Conservation (phyloP, 2,329 filamentous ascomycete genomes). For the Endoconidiophora laricicola region DNA sequence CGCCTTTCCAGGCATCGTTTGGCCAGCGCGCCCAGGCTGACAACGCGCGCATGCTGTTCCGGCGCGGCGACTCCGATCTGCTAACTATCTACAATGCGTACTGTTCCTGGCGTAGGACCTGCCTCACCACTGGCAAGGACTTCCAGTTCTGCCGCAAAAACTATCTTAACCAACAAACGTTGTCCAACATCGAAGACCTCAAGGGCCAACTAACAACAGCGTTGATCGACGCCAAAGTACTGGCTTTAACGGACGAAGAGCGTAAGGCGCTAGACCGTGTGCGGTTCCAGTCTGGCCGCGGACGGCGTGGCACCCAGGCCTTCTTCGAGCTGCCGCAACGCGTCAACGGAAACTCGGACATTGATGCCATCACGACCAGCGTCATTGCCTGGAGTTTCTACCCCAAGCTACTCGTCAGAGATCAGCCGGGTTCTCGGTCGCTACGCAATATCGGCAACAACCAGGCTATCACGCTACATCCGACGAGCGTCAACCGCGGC, state of each 20-base stretch:
- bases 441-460: constrained; percentile 89
- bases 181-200: constrained; percentile 85
- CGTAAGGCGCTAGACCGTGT: constrained; percentile 49
- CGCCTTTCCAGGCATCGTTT: constrained; percentile 77
- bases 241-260: constrained; percentile 60
- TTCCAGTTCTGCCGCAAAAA: constrained; percentile 89
- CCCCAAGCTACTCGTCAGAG: constrained; percentile 72
- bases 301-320: constrained; percentile 40
- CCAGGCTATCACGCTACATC: constrained; percentile 73
- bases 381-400: constrained; percentile 93
- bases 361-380: constrained; percentile 62
- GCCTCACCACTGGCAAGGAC: constrained; percentile 55
- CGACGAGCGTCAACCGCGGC: constrained; percentile 74
- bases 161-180: constrained; percentile 74
- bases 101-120: constrained; percentile 69
- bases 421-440: constrained; percentile 52
- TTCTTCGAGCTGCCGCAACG: constrained; percentile 73
- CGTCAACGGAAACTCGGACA: constrained; percentile 59
- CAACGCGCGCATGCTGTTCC: constrained; percentile 60
- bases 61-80: constrained; percentile 76
- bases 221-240: constrained; percentile 69
- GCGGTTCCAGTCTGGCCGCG: constrained; percentile 37
- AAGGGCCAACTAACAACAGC: constrained; percentile 81
- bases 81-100: constrained; percentile 93
- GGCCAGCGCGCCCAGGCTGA: constrained; percentile 72